phyloP scores from a whole-genome alignment of 495 filamentous ascomycete genomes.

The Neurospora sp. region DNA sequence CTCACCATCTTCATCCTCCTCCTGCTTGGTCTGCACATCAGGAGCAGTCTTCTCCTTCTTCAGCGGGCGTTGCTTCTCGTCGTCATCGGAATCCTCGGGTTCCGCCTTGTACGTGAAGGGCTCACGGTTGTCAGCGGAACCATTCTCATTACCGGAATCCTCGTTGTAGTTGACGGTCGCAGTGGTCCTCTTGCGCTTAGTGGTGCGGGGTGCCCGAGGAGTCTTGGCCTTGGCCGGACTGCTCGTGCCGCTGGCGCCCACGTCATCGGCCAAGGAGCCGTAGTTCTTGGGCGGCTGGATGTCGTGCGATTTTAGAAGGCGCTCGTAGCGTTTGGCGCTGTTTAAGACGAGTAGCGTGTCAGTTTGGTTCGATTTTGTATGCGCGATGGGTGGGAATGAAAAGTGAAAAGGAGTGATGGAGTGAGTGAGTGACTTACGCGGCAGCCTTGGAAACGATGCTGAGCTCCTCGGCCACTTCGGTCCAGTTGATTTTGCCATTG shows the following conservation, averaged over 20 bases:
- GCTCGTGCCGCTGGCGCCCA: background rate
- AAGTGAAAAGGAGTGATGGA: background rate
- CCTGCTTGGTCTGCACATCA: background rate
- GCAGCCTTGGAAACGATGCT: slow-evolving; percentile 53
- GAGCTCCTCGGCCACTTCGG: slow-evolving; percentile 52
- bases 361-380: background rate
- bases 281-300: slow-evolving; percentile 19
- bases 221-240: background rate
- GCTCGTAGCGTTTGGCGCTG: slow-evolving; percentile 47
- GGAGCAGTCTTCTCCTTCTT: background rate
- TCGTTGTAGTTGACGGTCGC: background rate
- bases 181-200: background rate
- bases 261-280: background rate
- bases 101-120: background rate
- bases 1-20: background rate
- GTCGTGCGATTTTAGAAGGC: slow-evolving; percentile 49
- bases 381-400: background rate
- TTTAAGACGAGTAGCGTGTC: background rate
- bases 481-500: slow-evolving; percentile 51
- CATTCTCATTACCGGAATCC: background rate
- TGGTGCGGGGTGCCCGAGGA: background rate
- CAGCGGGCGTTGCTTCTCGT: background rate
- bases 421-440: slow-evolving; percentile 46
- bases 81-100: background rate
- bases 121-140: background rate